Conservation (phyloP, 2,329 filamentous ascomycete genomes). For the Phialocephala sp. region DNA sequence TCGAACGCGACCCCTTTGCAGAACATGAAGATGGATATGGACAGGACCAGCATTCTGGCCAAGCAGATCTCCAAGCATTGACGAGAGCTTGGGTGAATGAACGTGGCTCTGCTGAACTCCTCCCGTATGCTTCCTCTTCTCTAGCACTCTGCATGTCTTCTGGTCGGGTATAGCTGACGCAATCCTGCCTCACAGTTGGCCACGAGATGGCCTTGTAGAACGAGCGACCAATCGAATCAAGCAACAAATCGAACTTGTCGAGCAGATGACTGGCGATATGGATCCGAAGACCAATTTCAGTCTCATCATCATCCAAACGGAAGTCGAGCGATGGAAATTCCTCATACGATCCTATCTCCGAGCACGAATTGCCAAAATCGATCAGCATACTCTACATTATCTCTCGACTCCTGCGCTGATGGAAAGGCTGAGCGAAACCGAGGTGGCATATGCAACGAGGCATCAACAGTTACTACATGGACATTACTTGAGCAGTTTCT, state of each 20-base stretch:
- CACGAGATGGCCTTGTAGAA: slow-evolving; percentile 76
- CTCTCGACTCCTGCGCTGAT: slow-evolving; percentile 61
- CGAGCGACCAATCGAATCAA: slow-evolving; percentile 77
- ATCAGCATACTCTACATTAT: slow-evolving; percentile 77
- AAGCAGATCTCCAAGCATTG: slow-evolving; percentile 78
- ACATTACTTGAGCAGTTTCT: slow-evolving; percentile 86
- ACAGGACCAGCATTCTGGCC: slow-evolving; percentile 69
- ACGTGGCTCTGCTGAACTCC: slow-evolving; percentile 85
- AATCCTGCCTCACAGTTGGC: slow-evolving; percentile 56
- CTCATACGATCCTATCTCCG: slow-evolving; percentile 83
- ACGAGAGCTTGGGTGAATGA: slow-evolving; percentile 95
- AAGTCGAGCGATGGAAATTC: slow-evolving; percentile 93
- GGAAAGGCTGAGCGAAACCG: slow-evolving; percentile 73
- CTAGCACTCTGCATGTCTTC: background rate
- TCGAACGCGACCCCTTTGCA: slow-evolving; percentile 52
- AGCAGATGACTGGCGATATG: slow-evolving; percentile 81
- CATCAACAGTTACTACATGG: slow-evolving; percentile 84
- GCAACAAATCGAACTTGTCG: slow-evolving; percentile 72
- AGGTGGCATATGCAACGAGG: slow-evolving; percentile 80
- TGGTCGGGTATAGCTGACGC: slow-evolving; percentile 13
- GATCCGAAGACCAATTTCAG: slow-evolving; percentile 91
- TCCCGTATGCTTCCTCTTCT: slow-evolving; percentile 59
- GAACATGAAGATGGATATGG: slow-evolving; percentile 23
- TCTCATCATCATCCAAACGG: slow-evolving; percentile 94
- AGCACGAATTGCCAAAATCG: slow-evolving; percentile 87